phyloP scores from a whole-genome alignment of 116 monocot genomes.

The Dioscorea cayenensis region DNA sequence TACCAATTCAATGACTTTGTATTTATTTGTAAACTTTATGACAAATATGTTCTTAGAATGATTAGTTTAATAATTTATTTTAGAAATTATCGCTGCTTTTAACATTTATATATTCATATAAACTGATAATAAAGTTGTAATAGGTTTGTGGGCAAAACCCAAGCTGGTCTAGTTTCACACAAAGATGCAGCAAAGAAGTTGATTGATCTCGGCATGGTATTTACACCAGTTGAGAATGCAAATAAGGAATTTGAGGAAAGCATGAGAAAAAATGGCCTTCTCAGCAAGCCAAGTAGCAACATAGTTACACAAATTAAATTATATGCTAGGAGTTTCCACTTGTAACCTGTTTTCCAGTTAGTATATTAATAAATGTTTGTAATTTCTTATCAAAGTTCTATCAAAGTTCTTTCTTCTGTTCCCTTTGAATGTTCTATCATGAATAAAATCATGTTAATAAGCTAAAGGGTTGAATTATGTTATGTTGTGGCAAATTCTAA shows the following conservation, averaged over 20 bases:
- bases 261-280: conserved; percentile 23
- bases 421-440: too few relatives aligned
- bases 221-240: conserved; percentile 28
- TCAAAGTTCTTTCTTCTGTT: too few relatives aligned
- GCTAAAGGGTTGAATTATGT: too few relatives aligned
- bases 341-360: too few relatives aligned
- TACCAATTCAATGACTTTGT: conserved; percentile 54
- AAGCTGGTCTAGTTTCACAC: conserved; percentile 24
- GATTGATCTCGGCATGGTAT: conserved; percentile 22
- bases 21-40: background rate
- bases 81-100: too few relatives aligned
- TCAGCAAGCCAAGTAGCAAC: background rate
- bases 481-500: too few relatives aligned
- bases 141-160: conserved; percentile 32
- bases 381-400: too few relatives aligned
- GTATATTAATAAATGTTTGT: background rate
- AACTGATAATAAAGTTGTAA: background rate
- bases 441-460: too few relatives aligned
- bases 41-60: background rate
- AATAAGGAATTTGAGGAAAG: conserved; percentile 27
- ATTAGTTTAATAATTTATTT: background rate
- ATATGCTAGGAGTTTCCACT: too few relatives aligned
- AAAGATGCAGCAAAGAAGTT: conserved; percentile 27
- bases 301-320: too few relatives aligned
- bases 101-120: too few relatives aligned